Percentiles rank a stretch among this genome's conserved stretches.
phyloP scores from a whole-genome alignment of 352 stramenopile species.

The Globisporangium emineosum region DNA sequence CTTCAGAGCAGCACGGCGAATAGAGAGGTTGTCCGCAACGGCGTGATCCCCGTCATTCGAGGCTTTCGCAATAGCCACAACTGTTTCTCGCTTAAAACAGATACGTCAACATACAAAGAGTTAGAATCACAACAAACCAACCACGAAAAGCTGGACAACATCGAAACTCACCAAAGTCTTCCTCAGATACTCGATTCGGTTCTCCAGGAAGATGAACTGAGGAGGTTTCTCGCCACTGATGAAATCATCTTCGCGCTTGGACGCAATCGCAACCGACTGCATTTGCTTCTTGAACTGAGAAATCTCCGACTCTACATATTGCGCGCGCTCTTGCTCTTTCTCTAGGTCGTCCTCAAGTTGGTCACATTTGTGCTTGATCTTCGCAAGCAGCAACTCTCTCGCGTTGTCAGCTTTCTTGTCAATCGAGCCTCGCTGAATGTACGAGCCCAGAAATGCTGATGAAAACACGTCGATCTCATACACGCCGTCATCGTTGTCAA shows the following conservation, averaged over 20 bases:
- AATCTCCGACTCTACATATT: conserved; percentile 60
- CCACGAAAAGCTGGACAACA: neutral
- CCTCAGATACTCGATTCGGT: conserved; percentile 58
- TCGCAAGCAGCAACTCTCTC: conserved; percentile 49
- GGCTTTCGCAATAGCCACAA: conserved; percentile 53
- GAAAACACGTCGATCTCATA: conserved; percentile 72
- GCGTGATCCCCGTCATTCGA: conserved; percentile 48
- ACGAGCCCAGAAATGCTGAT: conserved; percentile 53
- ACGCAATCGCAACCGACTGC: conserved; percentile 52
- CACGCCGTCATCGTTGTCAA: conserved; percentile 41
- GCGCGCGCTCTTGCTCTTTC: conserved; percentile 52
- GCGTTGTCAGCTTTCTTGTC: conserved; percentile 60
- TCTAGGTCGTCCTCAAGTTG: conserved; percentile 62
- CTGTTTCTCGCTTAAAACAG: conserved; percentile 43
- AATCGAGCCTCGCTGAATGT: conserved; percentile 59
- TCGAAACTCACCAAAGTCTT: conserved; percentile 57
- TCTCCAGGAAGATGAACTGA: conserved; percentile 77
- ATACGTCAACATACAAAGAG: neutral
- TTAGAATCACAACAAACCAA: neutral
- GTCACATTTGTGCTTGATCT: conserved; percentile 45
- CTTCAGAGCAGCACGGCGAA: conserved; percentile 56
- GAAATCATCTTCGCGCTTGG: conserved; percentile 71
- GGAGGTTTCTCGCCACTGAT: conserved; percentile 77
- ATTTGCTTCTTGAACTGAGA: conserved; percentile 66
- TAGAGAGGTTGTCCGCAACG: conserved; percentile 60